Evolutionary conservation across 176 grass and related monocot species (phyloP).

Genomic region (Avena atlantica): DNA sequence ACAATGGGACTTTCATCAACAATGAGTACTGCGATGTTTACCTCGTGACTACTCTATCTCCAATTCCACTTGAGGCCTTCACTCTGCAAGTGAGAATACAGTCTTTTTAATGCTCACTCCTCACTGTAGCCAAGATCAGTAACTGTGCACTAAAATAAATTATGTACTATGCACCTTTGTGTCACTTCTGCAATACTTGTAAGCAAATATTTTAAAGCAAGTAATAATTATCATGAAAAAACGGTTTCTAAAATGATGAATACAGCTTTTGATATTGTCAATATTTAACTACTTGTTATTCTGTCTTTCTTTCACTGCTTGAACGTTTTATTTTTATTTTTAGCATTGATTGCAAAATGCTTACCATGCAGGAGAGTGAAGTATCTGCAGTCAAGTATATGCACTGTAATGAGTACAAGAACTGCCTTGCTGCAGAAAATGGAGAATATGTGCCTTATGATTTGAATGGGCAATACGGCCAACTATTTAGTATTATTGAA

Average conservation of each 20-base stretch:
- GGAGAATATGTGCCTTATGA: constrained; percentile 91
- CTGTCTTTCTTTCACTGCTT: neutral
- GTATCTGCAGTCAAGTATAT: constrained; percentile 90
- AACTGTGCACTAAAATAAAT: constrained; percentile 26
- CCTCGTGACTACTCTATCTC: constrained; percentile 85
- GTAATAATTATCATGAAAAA: neutral
- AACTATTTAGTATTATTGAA: constrained; percentile 85
- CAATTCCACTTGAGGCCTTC: constrained; percentile 91
- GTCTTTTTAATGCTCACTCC: neutral
- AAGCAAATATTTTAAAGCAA: constrained; percentile 31
- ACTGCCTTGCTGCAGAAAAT: constrained; percentile 62
- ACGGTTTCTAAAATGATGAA: neutral
- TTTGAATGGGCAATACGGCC: constrained; percentile 72
- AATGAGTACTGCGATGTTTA: constrained; percentile 96
- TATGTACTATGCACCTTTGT: constrained; percentile 6
- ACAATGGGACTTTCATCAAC: constrained; percentile 72
- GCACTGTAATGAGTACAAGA: constrained; percentile 73
- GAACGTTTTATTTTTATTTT: neutral
- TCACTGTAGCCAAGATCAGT: constrained; percentile 15
- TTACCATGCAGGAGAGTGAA: constrained; percentile 75
- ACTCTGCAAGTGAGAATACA: constrained; percentile 73
- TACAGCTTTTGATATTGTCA: neutral
- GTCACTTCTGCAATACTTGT: neutral
- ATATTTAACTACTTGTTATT: neutral
- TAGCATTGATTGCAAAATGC: neutral